phyloP scores from a whole-genome alignment of 2,329 filamentous ascomycete species.

The Dothiorella sarmentorum region DNA sequence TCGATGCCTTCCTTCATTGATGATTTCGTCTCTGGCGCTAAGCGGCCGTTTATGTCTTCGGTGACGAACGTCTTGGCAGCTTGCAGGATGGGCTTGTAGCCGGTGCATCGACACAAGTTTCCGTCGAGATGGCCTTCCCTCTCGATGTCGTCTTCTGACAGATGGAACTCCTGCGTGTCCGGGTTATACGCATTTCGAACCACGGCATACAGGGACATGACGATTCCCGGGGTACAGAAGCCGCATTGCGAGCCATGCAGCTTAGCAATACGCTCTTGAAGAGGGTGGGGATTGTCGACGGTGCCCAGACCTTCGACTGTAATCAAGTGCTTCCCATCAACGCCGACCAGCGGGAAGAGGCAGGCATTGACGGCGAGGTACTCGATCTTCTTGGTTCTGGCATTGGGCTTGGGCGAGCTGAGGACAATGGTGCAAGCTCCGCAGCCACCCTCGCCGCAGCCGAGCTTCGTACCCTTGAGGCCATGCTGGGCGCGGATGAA shows the following conservation, averaged over 20 bases:
- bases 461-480: slow-evolving; percentile 90
- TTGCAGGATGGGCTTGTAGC: slow-evolving; percentile 88
- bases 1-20: slow-evolving; percentile 12
- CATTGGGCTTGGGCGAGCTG: slow-evolving; percentile 4
- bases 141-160: slow-evolving; percentile 36
- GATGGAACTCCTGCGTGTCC: slow-evolving; percentile 32
- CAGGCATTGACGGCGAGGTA: slow-evolving; percentile 95
- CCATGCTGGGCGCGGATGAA: slow-evolving; percentile 80
- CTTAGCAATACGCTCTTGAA: slow-evolving; percentile 86
- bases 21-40: slow-evolving; percentile 21
- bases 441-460: slow-evolving; percentile 92
- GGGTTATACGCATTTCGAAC: slow-evolving; percentile 62
- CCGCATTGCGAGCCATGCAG: slow-evolving; percentile 89
- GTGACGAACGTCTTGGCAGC: slow-evolving; percentile 83
- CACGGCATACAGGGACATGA: slow-evolving; percentile 87
- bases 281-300: slow-evolving; percentile 77
- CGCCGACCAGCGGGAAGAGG: slow-evolving; percentile 80
- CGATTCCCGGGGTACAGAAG: slow-evolving; percentile 94
- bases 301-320: slow-evolving; percentile 93
- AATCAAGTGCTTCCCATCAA: slow-evolving; percentile 96
- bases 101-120: slow-evolving; percentile 90
- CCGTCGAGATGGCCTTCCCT: slow-evolving; percentile 68
- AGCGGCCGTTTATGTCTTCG: slow-evolving; percentile 42
- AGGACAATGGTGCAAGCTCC: slow-evolving; percentile 84
- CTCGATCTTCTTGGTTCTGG: slow-evolving; percentile 66